Evolutionary conservation across 2,329 filamentous ascomycete species (phyloP), one percentile per base, ranked within the genome.

Genomic region (Tolypocladium tropicale): DNA sequence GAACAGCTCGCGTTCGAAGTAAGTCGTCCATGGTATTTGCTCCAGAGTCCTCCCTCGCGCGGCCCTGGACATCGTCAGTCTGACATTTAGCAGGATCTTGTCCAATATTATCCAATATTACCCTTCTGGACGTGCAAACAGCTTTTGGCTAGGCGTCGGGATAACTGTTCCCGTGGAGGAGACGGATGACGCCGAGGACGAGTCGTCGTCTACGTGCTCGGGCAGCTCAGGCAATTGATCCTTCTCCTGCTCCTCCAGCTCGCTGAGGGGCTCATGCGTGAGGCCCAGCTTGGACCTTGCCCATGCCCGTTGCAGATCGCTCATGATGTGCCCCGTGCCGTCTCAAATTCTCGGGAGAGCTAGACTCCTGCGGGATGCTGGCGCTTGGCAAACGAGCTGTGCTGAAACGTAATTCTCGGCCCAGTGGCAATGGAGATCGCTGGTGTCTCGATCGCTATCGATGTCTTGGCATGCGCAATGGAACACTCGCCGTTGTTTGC

Each of bases 81-180:
- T 53, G 16, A 33, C 30, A 33, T 28, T 34, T 37, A 23, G 37
- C 39, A 16, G 12, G 23, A 2, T 2, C 3, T 21, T 6, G 33
- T 21, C 49, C n/a, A n/a, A n/a, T n/a, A n/a, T 55, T 25, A 11
- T n/a, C n/a, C n/a, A n/a, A n/a, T 51, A 25, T 55, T 76, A 89
- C 86, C 84, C 80, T 72, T 81, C 79, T 51, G 85, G 83, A 61
- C 86, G 80, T 57, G 86, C 86, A 73, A 91, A 90, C 43, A 91
- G 75, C 59, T 85, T 86, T 63, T 86, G 83, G 62, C 82, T 86
- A 7, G 83, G 82, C 5, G 88, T 89, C 1, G 92, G 90, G 60
- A 90, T 86, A 59, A 97, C 81, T n/a, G 93, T 97, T 30, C 92
- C 91, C 4, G 91, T 90, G 1, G 92, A 96, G 4, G 92, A 95